Evolutionary conservation across 139 green algal genomes (phyloP).

Genomic region (Spirogloea muscicola): DNA sequence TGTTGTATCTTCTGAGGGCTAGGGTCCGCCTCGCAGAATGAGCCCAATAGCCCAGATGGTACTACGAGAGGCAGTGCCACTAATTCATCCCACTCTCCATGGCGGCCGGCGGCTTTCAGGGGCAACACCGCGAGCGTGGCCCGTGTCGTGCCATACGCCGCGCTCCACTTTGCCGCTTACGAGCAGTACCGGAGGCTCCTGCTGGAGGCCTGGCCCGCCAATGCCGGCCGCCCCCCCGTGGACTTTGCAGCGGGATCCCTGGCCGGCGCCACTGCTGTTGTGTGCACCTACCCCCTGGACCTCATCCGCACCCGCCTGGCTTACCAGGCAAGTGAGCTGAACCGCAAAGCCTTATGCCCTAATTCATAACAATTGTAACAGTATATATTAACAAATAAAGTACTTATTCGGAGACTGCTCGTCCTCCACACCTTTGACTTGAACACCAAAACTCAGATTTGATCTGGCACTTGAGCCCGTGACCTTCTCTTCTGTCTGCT

Average conservation of each 20-base stretch:
- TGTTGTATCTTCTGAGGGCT: neutral
- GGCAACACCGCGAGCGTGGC: slow-evolving; percentile 81
- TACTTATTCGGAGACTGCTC: no score
- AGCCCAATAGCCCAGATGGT: neutral
- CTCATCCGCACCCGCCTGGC: slow-evolving; percentile 79
- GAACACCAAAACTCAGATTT: no score
- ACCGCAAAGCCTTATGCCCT: no score
- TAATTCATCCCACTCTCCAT: no score
- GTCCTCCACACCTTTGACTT: no score
- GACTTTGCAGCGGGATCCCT: slow-evolving; percentile 48
- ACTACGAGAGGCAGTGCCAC: no score
- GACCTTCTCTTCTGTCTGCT: no score
- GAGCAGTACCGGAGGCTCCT: slow-evolving; percentile 71
- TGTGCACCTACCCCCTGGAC: slow-evolving; percentile 87
- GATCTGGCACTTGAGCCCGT: no score
- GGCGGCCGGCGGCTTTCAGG: slow-evolving; percentile 53
- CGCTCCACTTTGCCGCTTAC: slow-evolving; percentile 85
- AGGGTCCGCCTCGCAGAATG: neutral
- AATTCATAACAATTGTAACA: no score
- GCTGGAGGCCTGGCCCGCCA: slow-evolving; percentile 7
- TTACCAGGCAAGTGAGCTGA: no score
- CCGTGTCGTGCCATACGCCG: slow-evolving; percentile 84
- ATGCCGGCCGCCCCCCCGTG: neutral
- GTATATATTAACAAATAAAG: no score
- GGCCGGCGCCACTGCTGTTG: slow-evolving; percentile 76